Evolutionary conservation across 1,139 yeast species (phyloP), one percentile per base, ranked within the genome.

Genomic region (Saccharomycopsis crataegensis): DNA sequence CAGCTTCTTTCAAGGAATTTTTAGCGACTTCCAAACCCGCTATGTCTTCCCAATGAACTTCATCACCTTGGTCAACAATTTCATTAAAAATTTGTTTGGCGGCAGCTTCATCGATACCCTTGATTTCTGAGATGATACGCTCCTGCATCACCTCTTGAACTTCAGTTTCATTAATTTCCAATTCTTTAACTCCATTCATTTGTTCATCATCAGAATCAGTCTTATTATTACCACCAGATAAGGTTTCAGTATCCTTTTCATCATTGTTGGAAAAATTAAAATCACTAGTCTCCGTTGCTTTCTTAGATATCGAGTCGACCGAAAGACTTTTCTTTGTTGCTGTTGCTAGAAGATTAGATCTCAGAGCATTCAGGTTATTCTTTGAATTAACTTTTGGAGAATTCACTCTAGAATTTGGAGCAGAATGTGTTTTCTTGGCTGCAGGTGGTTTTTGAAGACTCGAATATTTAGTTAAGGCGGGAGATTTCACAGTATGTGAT

Each of bases 31-130:
- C 97, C 43, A 93, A 71, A 1, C 99, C 99, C 1, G 96, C 97
- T 60, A 93, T 89, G 66, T 93, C 99, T 48, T 86, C 94, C 99
- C 99, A 93, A 64, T 82, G 88, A 1, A 93, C 98, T 62, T 90
- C 94, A 67, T 93, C 98, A 8, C 98, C 98, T 58, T 86, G 88
- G 8, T 90, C 90, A 6, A 91, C 94, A 60, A 93, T 89, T 65
- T 93, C 98, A 61, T 87, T 86, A 59, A 93, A 74, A 52, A 93
- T 93, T 65, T 89, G 96, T 68, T 79, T 79, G 38, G 94, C 96
- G 7, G 93, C 90, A 46, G 72, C 70, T 57, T 80, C 82, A 58
- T 82, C 86, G 3, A 82, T 77, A 16, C 75, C 75, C 46, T 67
- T 66, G 8, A 70, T 60, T 1, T 67, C 65, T 11, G 67, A 68